phyloP scores from a whole-genome alignment of 192 early-diverging fungal genomes.

The Umbelopsis sp. region DNA sequence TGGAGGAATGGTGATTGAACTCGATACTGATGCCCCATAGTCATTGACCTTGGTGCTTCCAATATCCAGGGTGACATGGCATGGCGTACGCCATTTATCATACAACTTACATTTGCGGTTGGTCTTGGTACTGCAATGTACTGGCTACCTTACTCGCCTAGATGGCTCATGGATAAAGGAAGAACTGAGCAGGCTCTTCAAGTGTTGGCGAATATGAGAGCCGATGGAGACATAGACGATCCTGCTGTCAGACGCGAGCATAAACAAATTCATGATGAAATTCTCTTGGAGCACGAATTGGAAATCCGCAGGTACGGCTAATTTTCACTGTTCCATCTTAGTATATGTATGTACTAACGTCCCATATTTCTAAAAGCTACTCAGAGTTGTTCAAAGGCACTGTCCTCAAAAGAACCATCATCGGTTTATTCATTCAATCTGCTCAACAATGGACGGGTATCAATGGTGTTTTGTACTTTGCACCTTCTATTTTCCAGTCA shows the following conservation, averaged over 20 bases:
- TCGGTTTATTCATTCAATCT: slow-evolving; percentile 59
- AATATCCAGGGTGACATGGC: slow-evolving; percentile 48
- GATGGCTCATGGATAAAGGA: slow-evolving; percentile 72
- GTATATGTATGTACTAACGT: neutral
- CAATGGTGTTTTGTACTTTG: slow-evolving; percentile 79
- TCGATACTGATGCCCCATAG: neutral
- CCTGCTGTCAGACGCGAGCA: slow-evolving; percentile 60
- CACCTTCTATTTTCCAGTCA: slow-evolving; percentile 61
- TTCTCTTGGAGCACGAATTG: slow-evolving; percentile 61
- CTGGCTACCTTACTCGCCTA: slow-evolving; percentile 76
- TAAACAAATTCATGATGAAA: slow-evolving; percentile 67
- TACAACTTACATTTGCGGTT: slow-evolving; percentile 71
- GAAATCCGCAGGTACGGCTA: slow-evolving; percentile 43
- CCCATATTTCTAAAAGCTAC: slow-evolving; percentile 36
- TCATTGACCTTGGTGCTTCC: slow-evolving; percentile 44
- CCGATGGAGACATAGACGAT: slow-evolving; percentile 39
- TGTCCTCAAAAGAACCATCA: slow-evolving; percentile 54
- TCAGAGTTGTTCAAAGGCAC: slow-evolving; percentile 50
- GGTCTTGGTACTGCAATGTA: slow-evolving; percentile 5
- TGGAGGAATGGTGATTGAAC: neutral
- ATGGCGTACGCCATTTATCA: slow-evolving; percentile 81
- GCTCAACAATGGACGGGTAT: slow-evolving; percentile 78
- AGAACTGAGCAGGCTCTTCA: slow-evolving; percentile 62
- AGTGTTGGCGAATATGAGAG: slow-evolving; percentile 68
- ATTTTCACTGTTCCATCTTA: slow-evolving; percentile 5